Evolutionary conservation across 768 basidiomycete genomes (phyloP).

Genomic region (Termitomyces eurrhizus): DNA sequence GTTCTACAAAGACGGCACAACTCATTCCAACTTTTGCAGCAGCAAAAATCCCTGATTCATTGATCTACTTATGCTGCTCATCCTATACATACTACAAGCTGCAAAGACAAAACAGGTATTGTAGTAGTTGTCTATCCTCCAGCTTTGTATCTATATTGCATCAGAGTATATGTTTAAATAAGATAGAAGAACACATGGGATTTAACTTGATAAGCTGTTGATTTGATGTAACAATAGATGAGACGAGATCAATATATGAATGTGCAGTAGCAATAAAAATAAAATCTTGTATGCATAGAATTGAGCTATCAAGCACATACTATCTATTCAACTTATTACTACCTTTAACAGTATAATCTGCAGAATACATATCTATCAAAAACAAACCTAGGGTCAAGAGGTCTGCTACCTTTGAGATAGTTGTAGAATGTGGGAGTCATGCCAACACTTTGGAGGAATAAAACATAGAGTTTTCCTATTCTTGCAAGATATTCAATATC

Average conservation of each 20-base stretch:
- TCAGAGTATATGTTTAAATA: background rate
- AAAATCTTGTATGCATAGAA: conserved; percentile 27
- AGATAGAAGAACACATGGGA: conserved; percentile 39
- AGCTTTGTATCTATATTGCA: conserved; percentile 29
- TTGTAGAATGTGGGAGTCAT: conserved; percentile 69
- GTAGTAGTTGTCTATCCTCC: conserved; percentile 46
- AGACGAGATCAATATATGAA: conserved; percentile 35
- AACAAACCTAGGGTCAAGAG: conserved; percentile 49
- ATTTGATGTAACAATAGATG: conserved; percentile 62
- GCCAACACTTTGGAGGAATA: conserved; percentile 57
- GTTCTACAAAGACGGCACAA: conserved; percentile 26
- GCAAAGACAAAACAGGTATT: conserved; percentile 39
- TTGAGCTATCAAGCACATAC: conserved; percentile 57
- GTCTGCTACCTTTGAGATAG: conserved; percentile 60
- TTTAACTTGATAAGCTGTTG: conserved; percentile 60
- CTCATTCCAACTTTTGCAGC: conserved; percentile 62
- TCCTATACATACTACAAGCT: conserved; percentile 51
- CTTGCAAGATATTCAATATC: background rate
- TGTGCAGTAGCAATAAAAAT: conserved; percentile 13
- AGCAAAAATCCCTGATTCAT: conserved; percentile 55
- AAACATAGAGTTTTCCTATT: conserved; percentile 61
- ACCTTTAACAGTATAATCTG: background rate
- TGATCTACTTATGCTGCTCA: conserved; percentile 43
- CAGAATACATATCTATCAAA: conserved; percentile 32
- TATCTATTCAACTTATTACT: conserved; percentile 16